Base-by-base conservation (phyloP, 306 rosid species). In the Neltuma alba region DNA sequence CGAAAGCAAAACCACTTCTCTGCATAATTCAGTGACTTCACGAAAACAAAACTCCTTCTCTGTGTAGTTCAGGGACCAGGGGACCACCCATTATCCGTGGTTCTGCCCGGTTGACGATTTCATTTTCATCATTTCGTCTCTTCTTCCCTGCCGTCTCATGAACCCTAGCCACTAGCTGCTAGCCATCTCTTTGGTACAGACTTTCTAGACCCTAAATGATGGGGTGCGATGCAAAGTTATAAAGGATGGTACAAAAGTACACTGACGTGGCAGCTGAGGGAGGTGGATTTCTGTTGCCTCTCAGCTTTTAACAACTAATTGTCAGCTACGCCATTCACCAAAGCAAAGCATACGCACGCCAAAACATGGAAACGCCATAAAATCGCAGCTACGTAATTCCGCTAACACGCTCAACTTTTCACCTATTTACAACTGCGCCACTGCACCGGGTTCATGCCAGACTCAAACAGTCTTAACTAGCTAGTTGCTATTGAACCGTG, bases 191-290 rank as follows among this genome's bases (percentile, higher is more conserved):
- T 42, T 0, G 27, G 16, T 57, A 34, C 54, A 1, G 83, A 23
- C 73, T 81, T 76, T 81, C 42, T 82, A 85, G 88, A 30, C 82
- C 79, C 67, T 2, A 70, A 60, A 85, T 78, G 68, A 81, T 84
- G 48, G 28, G 10, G 37, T 77, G 82, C 45, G 77, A 73, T 69
- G 21, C 67, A 85, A 81, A 64, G 73, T 60, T 31, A 33, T 63
- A 48, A 27, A 33, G 62, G 80, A 76, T 25, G 57, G 75, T 81
- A 81, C 78, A 69, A 78, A 41, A 76, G 85, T 77, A 76, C 84
- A 20, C 48, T 9, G 0, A 33, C 42, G 74, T 82, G 21, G 84
- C 82, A 72, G 82, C 20, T n/a, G 70, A 45, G 70, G 44, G 78
- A 70, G 10, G 33, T 84, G 30, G 74, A 57, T 72, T 48, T 36